Conservation (phyloP, 1,284 basidiomycete genomes). For the Vanrija sp. region DNA sequence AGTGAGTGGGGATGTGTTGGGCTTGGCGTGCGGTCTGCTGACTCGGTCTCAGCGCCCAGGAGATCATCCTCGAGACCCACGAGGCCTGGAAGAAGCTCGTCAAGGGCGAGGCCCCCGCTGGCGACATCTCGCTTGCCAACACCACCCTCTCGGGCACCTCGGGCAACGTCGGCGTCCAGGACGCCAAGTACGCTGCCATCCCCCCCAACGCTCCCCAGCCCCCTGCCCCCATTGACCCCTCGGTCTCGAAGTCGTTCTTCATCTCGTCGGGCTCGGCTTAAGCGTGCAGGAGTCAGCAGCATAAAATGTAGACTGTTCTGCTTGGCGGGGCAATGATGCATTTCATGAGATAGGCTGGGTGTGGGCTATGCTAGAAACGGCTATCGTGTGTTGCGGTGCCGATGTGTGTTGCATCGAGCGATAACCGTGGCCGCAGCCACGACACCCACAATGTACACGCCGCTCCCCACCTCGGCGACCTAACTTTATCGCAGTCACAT, state of each 20-base stretch:
- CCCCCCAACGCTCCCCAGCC: slow-evolving; percentile 77
- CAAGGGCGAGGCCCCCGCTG: slow-evolving; percentile 66
- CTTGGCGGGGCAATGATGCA: no score
- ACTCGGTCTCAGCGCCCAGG: slow-evolving; percentile 69
- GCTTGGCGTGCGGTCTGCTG: neutral
- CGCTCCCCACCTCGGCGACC: no score
- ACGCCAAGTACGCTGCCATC: slow-evolving; percentile 63
- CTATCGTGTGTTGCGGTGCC: no score
- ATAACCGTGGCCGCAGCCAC: no score
- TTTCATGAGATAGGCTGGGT: no score
- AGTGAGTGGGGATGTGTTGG: neutral
- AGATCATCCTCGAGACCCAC: slow-evolving; percentile 98
- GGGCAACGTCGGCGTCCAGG: slow-evolving; percentile 62
- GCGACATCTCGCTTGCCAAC: slow-evolving; percentile 66
- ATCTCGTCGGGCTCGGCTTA: slow-evolving; percentile 65
- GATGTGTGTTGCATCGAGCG: no score
- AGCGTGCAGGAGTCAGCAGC: neutral
- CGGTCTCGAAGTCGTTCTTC: slow-evolving; percentile 60
- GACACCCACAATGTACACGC: no score
- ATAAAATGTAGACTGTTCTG: neutral
- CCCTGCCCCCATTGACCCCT: slow-evolving; percentile 79
- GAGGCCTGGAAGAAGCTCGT: slow-evolving; percentile 97
- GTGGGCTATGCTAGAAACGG: no score
- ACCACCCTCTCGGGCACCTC: slow-evolving; percentile 68
- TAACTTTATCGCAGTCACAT: no score